Percentiles rank a stretch among this genome's conserved stretches.
phyloP scores from a whole-genome alignment of 805 yeast genomes.

The Saccharomycopsis schoenii region DNA sequence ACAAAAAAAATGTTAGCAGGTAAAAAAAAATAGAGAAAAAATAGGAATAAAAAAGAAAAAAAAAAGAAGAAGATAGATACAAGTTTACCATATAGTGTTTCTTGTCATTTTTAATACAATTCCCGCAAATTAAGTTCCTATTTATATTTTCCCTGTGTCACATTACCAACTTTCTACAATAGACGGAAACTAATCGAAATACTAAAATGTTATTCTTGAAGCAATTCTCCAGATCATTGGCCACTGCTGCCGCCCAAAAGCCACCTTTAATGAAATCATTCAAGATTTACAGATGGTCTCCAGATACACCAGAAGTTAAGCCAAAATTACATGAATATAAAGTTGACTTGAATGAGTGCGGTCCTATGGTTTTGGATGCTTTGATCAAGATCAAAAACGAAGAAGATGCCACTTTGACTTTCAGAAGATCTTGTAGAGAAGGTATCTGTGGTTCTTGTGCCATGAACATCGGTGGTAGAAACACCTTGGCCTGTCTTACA shows the following conservation, averaged over 20 bases:
- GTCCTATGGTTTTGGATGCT: constrained; percentile 98
- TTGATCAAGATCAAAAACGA: constrained; percentile 90
- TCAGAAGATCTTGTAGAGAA: constrained; percentile 98
- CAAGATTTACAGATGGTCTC: constrained; percentile 96
- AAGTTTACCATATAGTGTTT: too few relatives aligned
- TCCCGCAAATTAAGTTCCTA: too few relatives aligned
- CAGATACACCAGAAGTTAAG: constrained; percentile 88
- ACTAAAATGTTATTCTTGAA: neutral
- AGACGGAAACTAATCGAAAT: too few relatives aligned
- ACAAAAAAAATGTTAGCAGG: neutral
- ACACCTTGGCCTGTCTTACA: constrained; percentile 95
- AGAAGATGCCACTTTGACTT: constrained; percentile 90
- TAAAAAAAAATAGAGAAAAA: neutral
- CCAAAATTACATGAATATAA: constrained; percentile 79
- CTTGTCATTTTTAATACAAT: too few relatives aligned
- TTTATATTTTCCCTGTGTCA: neutral
- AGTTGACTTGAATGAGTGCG: constrained; percentile 82
- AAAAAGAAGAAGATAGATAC: too few relatives aligned
- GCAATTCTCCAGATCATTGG: constrained; percentile 22
- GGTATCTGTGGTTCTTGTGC: constrained; percentile 99
- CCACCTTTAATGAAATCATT: constrained; percentile 66
- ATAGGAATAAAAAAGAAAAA: neutral
- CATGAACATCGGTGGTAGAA: constrained; percentile 97
- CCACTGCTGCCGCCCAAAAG: constrained; percentile 41
- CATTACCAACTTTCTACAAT: neutral